Evolutionary conservation across 192 early-diverging fungal species (phyloP).

Genomic region (Coemansia sp.): DNA sequence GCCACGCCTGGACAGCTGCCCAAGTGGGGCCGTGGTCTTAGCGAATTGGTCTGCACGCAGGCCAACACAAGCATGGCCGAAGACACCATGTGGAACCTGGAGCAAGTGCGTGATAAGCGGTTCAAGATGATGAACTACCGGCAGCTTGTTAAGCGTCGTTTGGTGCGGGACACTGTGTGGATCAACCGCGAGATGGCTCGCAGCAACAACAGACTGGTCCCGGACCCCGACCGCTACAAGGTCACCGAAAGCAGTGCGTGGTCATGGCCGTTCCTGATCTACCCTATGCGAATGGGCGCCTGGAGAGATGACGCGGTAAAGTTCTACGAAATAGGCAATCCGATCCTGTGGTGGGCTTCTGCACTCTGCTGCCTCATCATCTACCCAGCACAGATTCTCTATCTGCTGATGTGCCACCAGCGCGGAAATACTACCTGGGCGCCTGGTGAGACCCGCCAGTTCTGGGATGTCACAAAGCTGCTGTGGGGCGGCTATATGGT

Average conservation of each 20-base stretch:
- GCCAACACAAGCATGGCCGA: conserved; percentile 48
- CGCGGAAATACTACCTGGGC: conserved; percentile 42
- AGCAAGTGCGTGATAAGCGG: conserved; percentile 23
- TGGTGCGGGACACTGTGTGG: conserved; percentile 47
- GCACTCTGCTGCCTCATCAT: conserved; percentile 4
- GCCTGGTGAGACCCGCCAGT: conserved; percentile 47
- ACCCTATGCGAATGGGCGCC: conserved; percentile 62
- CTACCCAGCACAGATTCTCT: conserved; percentile 19
- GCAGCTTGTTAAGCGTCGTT: conserved; percentile 6
- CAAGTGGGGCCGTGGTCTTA: conserved; percentile 77
- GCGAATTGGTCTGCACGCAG: conserved; percentile 90
- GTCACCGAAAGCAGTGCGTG: conserved; percentile 53
- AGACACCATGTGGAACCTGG: conserved; percentile 51
- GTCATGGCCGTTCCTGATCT: conserved; percentile 61
- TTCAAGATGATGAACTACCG: conserved; percentile 14
- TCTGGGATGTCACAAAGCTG: conserved; percentile 53
- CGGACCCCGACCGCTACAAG: conserved; percentile 68
- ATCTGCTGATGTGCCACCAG: conserved; percentile 47
- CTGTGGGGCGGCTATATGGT: conserved; percentile 55
- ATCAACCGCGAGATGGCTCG: conserved; percentile 74
- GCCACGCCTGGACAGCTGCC: conserved; percentile 69
- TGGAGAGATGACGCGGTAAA: conserved; percentile 62
- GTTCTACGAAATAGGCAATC: conserved; percentile 67
- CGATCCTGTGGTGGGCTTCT: conserved; percentile 55
- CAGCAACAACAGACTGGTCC: conserved; percentile 64